phyloP scores from a whole-genome alignment of 805 yeast species.

The Wickerhamomyces queroliae region DNA sequence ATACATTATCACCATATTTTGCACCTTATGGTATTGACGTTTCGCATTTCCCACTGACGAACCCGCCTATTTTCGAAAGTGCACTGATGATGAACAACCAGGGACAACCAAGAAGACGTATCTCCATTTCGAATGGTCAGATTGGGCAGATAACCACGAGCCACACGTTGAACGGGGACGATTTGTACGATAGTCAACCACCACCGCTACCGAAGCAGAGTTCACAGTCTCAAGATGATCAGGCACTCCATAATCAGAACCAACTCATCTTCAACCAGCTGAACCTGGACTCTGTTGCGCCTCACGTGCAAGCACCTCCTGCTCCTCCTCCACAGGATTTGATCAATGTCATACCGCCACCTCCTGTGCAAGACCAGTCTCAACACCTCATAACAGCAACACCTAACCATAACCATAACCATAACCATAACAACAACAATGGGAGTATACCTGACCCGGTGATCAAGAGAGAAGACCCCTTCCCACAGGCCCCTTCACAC shows the following conservation, averaged over 20 bases:
- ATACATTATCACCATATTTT: conserved; percentile 34
- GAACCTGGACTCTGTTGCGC: conserved; percentile 3
- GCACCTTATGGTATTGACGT: conserved; percentile 40
- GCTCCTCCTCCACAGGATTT: conserved; percentile 1
- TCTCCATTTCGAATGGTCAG: conserved; percentile 81
- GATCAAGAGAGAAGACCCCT: conserved; percentile 27
- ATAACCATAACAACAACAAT: conserved; percentile 7
- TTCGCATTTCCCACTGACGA: conserved; percentile 37
- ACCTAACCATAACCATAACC: conserved; percentile 5
- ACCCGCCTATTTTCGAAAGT: conserved; percentile 39
- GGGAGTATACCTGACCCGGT: conserved; percentile 21
- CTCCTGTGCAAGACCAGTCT: conserved; percentile 1
- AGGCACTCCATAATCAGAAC: conserved; percentile 1
- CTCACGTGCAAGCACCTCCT: conserved; percentile 2
- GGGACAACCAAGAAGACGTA: conserved; percentile 49
- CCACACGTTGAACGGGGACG: conserved; percentile 27
- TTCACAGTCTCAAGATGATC: background rate
- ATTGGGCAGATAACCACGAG: conserved; percentile 63
- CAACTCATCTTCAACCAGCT: conserved; percentile 10
- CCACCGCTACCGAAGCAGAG: conserved; percentile 9
- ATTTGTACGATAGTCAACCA: conserved; percentile 29
- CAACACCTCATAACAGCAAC: background rate
- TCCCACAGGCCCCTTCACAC: conserved; percentile 9
- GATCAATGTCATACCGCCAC: conserved; percentile 2
- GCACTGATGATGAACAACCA: conserved; percentile 31